A percentile compares a stretch with the other conserved stretches of the same genome.
These are phyloP conservation scores for Sporisorium scitamineum DNA, from an alignment of 1,284 basidiomycete species.

Conservation along the genomic window DNA sequence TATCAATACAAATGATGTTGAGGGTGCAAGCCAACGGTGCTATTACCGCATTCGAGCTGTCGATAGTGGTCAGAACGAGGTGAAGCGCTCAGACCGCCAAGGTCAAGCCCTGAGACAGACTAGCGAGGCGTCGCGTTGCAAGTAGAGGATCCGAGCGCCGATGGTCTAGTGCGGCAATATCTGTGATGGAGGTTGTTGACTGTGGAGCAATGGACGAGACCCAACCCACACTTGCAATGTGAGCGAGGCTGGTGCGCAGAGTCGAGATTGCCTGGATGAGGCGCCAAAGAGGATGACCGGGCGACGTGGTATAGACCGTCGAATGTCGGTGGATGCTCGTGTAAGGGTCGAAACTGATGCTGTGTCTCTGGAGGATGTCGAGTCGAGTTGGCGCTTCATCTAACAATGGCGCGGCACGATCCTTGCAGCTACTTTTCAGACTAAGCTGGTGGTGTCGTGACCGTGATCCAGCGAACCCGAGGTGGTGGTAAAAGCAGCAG, in stretches of 20 bases:
- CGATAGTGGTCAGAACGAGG: neutral
- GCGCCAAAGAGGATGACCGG: neutral
- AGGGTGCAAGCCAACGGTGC: neutral
- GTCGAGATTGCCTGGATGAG: neutral
- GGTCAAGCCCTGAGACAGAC: neutral
- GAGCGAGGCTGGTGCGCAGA: neutral
- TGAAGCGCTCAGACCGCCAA: conserved; percentile 16
- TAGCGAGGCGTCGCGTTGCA: neutral
- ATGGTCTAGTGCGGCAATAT: neutral
- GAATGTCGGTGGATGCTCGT: neutral
- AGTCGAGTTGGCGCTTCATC: neutral
- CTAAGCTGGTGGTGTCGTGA: neutral
- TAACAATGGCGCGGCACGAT: neutral
- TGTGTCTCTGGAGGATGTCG: no score
- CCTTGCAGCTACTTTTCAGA: neutral
- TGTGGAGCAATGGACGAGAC: neutral
- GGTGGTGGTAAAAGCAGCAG: conserved; percentile 3
- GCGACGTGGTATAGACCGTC: neutral
- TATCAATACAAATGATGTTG: neutral
- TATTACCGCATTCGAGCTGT: neutral
- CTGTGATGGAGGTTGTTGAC: neutral
- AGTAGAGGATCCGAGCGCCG: conserved; percentile 3
- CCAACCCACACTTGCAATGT: neutral
- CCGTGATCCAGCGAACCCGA: neutral
- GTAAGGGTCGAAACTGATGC: neutral